Evolutionary conservation across 164 flowering plant species (phyloP).

Genomic region (Vitis rotundifolia): DNA sequence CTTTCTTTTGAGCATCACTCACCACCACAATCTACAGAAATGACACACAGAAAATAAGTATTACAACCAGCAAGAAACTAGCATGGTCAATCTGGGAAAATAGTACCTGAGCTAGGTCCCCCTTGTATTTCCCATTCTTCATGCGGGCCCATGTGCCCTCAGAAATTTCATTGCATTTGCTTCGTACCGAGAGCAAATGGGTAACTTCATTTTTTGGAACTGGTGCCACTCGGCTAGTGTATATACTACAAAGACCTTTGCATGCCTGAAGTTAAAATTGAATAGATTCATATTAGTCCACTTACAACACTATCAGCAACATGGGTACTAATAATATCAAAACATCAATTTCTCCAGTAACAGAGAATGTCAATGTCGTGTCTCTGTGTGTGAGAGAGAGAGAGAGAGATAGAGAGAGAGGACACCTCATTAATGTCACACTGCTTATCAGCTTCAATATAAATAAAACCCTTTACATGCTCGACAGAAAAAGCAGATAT

Average conservation of each 20-base stretch:
- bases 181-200: constrained; percentile 55
- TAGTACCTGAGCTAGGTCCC: constrained; percentile 86
- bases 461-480: constrained; percentile 75
- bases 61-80: constrained; percentile 1
- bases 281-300: neutral
- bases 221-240: constrained; percentile 42
- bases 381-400: too few relatives aligned
- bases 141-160: constrained; percentile 83
- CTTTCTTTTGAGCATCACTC: constrained; percentile 54
- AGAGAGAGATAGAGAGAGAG: neutral
- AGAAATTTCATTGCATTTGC: constrained; percentile 38
- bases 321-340: neutral
- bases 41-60: neutral
- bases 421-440: constrained; percentile 71
- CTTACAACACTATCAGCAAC: neutral
- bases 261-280: constrained; percentile 62
- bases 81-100: neutral
- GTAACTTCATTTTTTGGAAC: constrained; percentile 67
- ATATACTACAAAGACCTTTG: constrained; percentile 62
- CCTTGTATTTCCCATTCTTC: constrained; percentile 89
- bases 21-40: constrained; percentile 70
- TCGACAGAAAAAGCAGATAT: constrained; percentile 81
- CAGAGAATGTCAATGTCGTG: neutral
- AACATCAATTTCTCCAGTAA: neutral
- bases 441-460: constrained; percentile 81